Conservation (phyloP, 257 asterid genomes). For the Verbena officinalis region DNA sequence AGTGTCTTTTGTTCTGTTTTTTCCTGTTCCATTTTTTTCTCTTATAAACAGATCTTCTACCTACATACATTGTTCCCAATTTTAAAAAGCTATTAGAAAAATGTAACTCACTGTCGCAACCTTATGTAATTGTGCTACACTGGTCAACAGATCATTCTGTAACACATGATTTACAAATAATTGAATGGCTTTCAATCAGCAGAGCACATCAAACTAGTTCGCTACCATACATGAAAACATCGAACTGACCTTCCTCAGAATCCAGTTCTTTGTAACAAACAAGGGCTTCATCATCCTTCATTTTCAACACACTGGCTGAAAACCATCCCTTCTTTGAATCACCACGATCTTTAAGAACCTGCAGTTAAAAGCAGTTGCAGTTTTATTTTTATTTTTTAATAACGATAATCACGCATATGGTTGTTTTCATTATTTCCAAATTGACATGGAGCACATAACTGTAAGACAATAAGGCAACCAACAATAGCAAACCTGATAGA, state of each 20-base stretch:
- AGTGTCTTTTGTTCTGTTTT: not conserved
- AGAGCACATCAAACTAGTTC: constrained; percentile 11
- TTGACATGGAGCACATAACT: not conserved
- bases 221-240: constrained; percentile 25
- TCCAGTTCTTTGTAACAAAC: constrained; percentile 66
- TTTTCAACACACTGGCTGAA: constrained; percentile 62
- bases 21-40: not conserved
- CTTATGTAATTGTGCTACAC: not conserved
- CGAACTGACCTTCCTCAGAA: constrained; percentile 69
- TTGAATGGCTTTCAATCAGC: not conserved
- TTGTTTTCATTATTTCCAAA: not conserved
- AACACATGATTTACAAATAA: constrained; percentile 1
- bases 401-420: constrained; percentile 3
- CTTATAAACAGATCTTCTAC: constrained; percentile 13
- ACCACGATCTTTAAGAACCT: constrained; percentile 83
- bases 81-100: not conserved
- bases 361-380: constrained; percentile 31
- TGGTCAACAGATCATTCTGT: constrained; percentile 6
- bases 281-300: constrained; percentile 74
- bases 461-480: constrained; percentile 11
- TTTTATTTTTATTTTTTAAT: constrained; percentile 20
- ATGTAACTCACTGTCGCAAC: not conserved
- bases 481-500: constrained; percentile 14
- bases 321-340: constrained; percentile 76
- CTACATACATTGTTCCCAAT: constrained; percentile 12